Conservation (phyloP, 352 stramenopile genomes). For the Phytophthora melonis region DNA sequence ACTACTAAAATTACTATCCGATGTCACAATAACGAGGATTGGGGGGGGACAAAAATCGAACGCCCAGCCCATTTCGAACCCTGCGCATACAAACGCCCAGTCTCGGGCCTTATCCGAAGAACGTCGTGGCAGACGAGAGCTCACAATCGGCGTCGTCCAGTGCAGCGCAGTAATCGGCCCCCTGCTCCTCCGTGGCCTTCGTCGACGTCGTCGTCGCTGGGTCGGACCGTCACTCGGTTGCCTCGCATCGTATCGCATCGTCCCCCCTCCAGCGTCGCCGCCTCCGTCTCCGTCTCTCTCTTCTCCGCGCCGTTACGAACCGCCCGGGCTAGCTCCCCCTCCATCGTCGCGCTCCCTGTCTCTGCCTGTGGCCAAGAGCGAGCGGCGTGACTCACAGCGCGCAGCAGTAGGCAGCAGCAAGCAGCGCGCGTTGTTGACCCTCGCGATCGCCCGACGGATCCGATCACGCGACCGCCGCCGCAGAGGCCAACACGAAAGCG, state of each 20-base stretch:
- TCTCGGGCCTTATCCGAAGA: background rate
- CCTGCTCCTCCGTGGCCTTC: background rate
- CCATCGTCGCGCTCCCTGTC: background rate
- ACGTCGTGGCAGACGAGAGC: background rate
- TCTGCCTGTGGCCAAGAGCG: background rate
- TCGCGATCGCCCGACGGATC: background rate
- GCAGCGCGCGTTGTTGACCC: background rate
- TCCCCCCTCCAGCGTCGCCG: no score
- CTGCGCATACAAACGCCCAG: background rate
- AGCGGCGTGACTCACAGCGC: background rate
- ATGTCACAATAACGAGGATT: no score
- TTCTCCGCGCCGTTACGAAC: background rate
- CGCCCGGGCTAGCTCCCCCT: background rate
- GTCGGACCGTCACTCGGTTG: background rate
- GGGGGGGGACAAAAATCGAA: background rate
- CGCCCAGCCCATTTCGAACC: background rate
- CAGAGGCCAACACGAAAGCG: constrained; percentile 36
- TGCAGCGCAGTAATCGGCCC: background rate
- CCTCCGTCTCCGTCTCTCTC: no score
- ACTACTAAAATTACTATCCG: no score
- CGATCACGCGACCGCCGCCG: constrained; percentile 2
- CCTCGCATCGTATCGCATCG: background rate
- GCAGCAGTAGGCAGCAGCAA: no score
- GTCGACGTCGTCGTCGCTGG: background rate
- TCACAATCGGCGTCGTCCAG: background rate